A percentile compares a stretch with the other conserved stretches of the same genome.
Conservation (phyloP, 2,329 filamentous ascomycete genomes). For the Colletotrichum siamense region DNA sequence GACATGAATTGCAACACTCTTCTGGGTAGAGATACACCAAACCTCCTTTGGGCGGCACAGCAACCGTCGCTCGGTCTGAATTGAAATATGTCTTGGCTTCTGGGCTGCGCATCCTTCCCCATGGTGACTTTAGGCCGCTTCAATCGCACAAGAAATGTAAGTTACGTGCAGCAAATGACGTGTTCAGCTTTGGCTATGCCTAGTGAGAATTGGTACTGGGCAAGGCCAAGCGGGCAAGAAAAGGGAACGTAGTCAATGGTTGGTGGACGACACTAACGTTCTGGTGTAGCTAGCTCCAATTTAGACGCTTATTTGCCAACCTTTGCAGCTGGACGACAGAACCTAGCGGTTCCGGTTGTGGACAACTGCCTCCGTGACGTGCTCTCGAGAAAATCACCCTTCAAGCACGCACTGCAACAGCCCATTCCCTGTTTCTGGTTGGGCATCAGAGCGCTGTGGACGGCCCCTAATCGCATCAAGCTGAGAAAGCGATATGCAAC, state of each 20-base stretch:
- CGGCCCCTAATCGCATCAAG: not conserved
- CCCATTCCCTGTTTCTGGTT: not conserved
- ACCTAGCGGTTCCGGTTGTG: not conserved
- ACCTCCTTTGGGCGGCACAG: not conserved
- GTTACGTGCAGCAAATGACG: not conserved
- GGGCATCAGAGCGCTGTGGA: not conserved
- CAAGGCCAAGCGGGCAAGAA: not conserved
- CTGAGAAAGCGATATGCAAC: not conserved
- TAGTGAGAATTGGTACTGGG: not conserved
- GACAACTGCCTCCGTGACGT: not conserved
- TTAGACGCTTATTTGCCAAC: not conserved
- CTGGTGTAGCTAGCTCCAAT: not conserved
- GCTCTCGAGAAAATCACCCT: not conserved
- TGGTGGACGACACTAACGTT: not conserved
- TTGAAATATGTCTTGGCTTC: not conserved
- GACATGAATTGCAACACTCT: conserved; percentile 21
- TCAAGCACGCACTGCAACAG: not conserved
- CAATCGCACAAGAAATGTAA: not conserved
- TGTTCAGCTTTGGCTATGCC: not conserved
- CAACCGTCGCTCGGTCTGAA: not conserved
- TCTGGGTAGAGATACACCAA: conserved; percentile 14
- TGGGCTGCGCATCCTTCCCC: not conserved
- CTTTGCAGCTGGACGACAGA: not conserved
- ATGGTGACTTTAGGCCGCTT: not conserved
- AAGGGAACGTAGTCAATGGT: not conserved